These are phyloP conservation scores for Dispira simplex DNA, from an alignment of 192 early-diverging fungal species.

Conservation along the genomic window DNA sequence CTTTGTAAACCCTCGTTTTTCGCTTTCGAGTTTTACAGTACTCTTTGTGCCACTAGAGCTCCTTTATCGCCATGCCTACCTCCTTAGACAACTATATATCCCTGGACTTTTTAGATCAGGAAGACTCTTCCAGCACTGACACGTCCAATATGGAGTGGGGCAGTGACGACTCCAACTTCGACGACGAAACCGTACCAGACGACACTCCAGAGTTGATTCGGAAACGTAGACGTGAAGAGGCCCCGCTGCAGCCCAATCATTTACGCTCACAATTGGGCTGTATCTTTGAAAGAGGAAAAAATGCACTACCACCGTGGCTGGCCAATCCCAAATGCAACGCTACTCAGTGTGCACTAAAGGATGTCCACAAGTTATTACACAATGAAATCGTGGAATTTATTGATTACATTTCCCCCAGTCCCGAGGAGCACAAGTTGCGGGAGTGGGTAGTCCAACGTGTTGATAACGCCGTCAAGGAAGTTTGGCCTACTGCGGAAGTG, in stretches of 20 bases:
- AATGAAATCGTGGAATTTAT: constrained; percentile 64
- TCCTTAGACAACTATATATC: too few species aligned
- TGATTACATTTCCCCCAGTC: constrained; percentile 64
- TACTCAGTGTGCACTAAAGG: not conserved
- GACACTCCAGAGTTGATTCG: too few species aligned
- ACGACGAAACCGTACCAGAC: too few species aligned
- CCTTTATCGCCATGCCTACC: too few species aligned
- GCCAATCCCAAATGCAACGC: not conserved
- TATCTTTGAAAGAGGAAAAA: not conserved
- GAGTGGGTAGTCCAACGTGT: constrained; percentile 49
- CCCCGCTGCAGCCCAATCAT: not conserved
- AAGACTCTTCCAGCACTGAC: too few species aligned
- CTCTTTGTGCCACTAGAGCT: too few species aligned
- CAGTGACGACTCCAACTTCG: too few species aligned
- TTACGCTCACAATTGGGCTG: not conserved
- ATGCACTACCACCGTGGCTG: constrained; percentile 5
- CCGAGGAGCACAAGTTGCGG: constrained; percentile 65
- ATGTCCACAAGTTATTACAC: constrained; percentile 26
- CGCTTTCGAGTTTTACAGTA: too few species aligned
- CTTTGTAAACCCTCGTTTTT: not conserved
- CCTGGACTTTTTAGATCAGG: too few species aligned
- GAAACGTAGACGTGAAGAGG: not conserved
- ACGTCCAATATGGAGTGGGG: too few species aligned
- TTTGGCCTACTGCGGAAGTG: constrained; percentile 28
- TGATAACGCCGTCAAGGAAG: constrained; percentile 23